A percentile compares a stretch with the other conserved stretches of the same genome.
These are phyloP conservation scores for Colletotrichum sp. DNA, from an alignment of 2,329 filamentous ascomycete species.

Conservation along the genomic window DNA sequence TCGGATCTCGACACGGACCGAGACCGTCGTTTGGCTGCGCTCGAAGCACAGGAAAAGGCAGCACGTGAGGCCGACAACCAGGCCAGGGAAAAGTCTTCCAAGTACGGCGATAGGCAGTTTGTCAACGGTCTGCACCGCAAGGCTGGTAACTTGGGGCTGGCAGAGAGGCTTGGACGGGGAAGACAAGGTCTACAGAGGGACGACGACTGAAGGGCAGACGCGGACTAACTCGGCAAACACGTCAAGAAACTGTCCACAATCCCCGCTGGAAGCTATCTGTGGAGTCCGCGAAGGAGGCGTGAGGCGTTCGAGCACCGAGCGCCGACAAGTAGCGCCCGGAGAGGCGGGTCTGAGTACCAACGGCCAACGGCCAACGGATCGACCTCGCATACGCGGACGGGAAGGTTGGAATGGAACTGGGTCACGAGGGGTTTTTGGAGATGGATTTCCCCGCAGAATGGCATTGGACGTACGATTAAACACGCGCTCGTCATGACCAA, in stretches of 20 bases:
- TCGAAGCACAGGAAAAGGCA: slow-evolving; percentile 69
- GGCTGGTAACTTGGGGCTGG: slow-evolving; percentile 55
- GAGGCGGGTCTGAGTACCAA: neutral
- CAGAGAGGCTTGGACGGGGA: slow-evolving; percentile 55
- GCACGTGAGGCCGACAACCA: slow-evolving; percentile 71
- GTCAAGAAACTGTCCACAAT: neutral
- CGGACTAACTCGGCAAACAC: neutral
- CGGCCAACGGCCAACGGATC: neutral
- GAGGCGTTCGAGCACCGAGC: neutral
- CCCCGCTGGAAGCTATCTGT: neutral
- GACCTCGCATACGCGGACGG: neutral
- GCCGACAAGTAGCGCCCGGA: neutral
- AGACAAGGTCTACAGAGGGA: slow-evolving; percentile 50
- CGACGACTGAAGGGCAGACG: slow-evolving; percentile 38
- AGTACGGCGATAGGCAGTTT: slow-evolving; percentile 70
- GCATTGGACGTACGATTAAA: neutral
- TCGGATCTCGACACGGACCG: slow-evolving; percentile 74
- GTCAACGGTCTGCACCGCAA: slow-evolving; percentile 67
- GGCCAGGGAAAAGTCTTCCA: slow-evolving; percentile 61
- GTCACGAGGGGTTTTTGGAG: neutral
- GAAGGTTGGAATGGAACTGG: neutral
- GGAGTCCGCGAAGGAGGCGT: neutral
- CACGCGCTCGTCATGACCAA: neutral
- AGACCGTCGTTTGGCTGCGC: slow-evolving; percentile 67
- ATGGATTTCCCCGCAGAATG: neutral